Percentiles rank a stretch among this genome's conserved stretches.
phyloP scores from a whole-genome alignment of 164 flowering plant species.

The Vitis riparia region DNA sequence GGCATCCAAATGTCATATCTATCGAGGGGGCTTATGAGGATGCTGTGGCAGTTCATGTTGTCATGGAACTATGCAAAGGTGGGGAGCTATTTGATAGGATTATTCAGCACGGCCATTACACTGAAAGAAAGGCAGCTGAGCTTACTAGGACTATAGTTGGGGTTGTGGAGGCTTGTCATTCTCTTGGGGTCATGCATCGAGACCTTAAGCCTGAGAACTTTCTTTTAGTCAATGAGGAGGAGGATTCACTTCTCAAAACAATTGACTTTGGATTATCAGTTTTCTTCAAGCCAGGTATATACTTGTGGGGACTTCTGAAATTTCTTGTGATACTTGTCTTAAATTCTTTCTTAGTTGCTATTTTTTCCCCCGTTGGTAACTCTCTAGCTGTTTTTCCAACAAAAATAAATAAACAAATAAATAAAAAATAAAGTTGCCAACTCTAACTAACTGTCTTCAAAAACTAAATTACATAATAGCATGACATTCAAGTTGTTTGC shows the following conservation, averaged over 20 bases:
- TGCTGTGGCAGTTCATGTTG: constrained; percentile 45
- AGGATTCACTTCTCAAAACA: constrained; percentile 45
- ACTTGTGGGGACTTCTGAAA: background rate
- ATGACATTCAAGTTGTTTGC: background rate
- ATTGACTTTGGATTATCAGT: constrained; percentile 49
- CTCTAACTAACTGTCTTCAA: no score
- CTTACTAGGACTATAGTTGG: constrained; percentile 48
- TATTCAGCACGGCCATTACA: constrained; percentile 42
- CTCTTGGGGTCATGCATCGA: constrained; percentile 48
- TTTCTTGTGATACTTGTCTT: background rate
- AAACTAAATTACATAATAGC: background rate
- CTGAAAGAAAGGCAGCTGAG: constrained; percentile 47
- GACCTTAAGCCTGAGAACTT: constrained; percentile 58
- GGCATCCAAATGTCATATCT: constrained; percentile 42
- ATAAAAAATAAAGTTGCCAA: background rate
- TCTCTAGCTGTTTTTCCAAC: no score
- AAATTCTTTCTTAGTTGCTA: background rate
- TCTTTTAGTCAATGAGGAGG: constrained; percentile 37
- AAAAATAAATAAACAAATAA: no score
- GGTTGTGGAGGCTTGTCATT: constrained; percentile 49
- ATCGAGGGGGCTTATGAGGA: constrained; percentile 51
- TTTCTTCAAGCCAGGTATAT: constrained; percentile 49
- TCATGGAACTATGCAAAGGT: constrained; percentile 46
- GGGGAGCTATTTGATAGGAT: constrained; percentile 56
- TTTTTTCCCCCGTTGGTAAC: background rate